These are phyloP conservation scores for Colletotrichum paranaense DNA, from an alignment of 2,329 filamentous ascomycete species.

Conservation along the genomic window DNA sequence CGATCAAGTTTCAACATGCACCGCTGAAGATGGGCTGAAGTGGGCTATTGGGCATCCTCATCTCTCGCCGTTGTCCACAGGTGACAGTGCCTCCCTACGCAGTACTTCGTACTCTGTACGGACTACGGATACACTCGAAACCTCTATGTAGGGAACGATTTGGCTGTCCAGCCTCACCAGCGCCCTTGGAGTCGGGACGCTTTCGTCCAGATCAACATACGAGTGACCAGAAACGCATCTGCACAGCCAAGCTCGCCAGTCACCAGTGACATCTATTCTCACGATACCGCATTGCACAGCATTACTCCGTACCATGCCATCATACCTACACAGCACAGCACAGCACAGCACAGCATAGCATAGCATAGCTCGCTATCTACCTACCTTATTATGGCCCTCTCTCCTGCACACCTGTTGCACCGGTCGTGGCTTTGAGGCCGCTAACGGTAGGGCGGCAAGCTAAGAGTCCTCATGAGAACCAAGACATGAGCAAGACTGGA, in stretches of 20 bases:
- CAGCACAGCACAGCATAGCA: not conserved
- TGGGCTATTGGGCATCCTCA: not conserved
- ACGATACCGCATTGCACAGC: not conserved
- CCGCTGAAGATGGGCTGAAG: conserved; percentile 4
- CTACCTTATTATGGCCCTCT: not conserved
- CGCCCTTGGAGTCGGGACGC: not conserved
- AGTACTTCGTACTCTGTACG: no score
- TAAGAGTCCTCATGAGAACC: not conserved
- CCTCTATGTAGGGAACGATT: not conserved
- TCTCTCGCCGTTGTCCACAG: not conserved
- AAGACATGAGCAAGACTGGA: not conserved
- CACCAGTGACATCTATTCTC: not conserved
- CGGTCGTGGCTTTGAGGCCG: conserved; percentile 28
- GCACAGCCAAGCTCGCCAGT: not conserved
- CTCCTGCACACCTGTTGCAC: conserved; percentile 10
- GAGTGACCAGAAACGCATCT: not conserved
- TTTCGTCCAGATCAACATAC: not conserved
- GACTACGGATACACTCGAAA: not conserved
- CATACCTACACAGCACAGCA: not conserved
- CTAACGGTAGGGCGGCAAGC: conserved; percentile 13
- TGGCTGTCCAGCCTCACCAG: conserved; percentile 12
- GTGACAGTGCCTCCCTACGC: no score
- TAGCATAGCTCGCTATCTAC: not conserved
- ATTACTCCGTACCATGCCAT: not conserved
- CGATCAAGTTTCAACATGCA: conserved; percentile 18